A percentile compares a stretch with the other conserved stretches of the same genome.
These are phyloP conservation scores for Candida stauntonica DNA, from an alignment of 805 yeast species.

Conservation along the genomic window DNA sequence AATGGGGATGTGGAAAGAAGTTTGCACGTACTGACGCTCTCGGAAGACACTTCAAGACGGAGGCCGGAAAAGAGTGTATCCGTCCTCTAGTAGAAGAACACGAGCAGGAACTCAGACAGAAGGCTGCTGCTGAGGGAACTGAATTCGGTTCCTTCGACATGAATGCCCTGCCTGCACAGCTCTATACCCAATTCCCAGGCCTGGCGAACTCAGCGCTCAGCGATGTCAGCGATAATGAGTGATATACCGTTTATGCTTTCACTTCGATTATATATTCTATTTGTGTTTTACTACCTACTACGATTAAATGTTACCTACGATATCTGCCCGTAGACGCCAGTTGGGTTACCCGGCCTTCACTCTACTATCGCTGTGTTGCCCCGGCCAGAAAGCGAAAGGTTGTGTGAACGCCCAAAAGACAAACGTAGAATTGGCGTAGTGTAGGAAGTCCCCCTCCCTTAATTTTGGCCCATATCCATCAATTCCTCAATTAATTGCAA, in stretches of 20 bases:
- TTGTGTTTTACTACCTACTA: too few species aligned
- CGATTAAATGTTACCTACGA: too few species aligned
- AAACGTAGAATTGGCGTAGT: too few species aligned
- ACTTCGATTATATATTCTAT: background rate
- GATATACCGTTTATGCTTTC: background rate
- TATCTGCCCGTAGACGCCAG: too few species aligned
- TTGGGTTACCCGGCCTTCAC: too few species aligned
- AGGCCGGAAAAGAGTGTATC: constrained; percentile 70
- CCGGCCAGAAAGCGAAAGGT: too few species aligned
- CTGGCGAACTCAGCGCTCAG: constrained; percentile 6
- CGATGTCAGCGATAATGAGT: constrained; percentile 5
- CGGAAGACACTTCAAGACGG: constrained; percentile 75
- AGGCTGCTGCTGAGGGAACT: constrained; percentile 16
- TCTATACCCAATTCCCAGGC: constrained; percentile 23
- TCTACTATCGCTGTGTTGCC: too few species aligned
- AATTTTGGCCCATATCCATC: too few species aligned
- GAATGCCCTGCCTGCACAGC: constrained; percentile 15
- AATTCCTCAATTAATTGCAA: too few species aligned
- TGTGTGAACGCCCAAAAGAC: too few species aligned
- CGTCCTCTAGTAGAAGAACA: constrained; percentile 63
- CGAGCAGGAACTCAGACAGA: constrained; percentile 23
- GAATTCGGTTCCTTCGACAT: constrained; percentile 7
- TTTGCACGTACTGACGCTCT: constrained; percentile 80
- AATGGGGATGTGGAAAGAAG: constrained; percentile 79
- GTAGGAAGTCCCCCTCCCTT: too few species aligned